Conservation (phyloP, 805 yeast species). For the Kazachstania kunashirensis region DNA sequence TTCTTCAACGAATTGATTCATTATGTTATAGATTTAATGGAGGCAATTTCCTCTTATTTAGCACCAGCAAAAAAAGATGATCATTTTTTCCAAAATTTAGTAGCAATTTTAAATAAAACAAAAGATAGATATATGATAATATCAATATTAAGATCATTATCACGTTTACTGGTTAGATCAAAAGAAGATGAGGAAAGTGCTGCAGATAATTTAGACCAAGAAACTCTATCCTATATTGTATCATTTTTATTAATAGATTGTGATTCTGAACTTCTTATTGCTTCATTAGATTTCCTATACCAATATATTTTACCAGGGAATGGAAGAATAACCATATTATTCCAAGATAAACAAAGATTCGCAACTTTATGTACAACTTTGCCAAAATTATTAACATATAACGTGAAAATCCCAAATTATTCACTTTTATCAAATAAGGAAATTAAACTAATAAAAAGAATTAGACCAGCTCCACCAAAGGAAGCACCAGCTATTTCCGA, state of each 20-base stretch:
- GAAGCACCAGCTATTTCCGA: slow-evolving; percentile 52
- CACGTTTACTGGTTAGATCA: slow-evolving; percentile 66
- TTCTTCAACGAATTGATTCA: slow-evolving; percentile 48
- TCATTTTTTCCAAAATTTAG: slow-evolving; percentile 44
- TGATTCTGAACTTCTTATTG: slow-evolving; percentile 60
- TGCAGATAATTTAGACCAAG: slow-evolving; percentile 38
- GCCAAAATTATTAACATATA: slow-evolving; percentile 50
- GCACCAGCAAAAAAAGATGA: slow-evolving; percentile 68
- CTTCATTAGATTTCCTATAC: slow-evolving; percentile 72
- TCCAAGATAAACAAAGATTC: slow-evolving; percentile 39
- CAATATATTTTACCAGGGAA: slow-evolving; percentile 64
- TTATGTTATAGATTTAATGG: slow-evolving; percentile 70
- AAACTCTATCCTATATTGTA: slow-evolving; percentile 43
- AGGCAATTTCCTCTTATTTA: slow-evolving; percentile 72
- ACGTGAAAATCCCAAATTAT: slow-evolving; percentile 33
- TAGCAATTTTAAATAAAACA: slow-evolving; percentile 39
- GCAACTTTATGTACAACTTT: slow-evolving; percentile 48
- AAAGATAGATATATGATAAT: slow-evolving; percentile 64
- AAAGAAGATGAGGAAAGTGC: slow-evolving; percentile 39
- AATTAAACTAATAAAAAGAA: slow-evolving; percentile 41
- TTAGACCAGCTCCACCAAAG: slow-evolving; percentile 55
- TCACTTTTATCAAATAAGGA: slow-evolving; percentile 18
- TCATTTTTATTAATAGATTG: slow-evolving; percentile 44
- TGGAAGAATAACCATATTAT: slow-evolving; percentile 44
- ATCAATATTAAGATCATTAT: slow-evolving; percentile 62